These are phyloP conservation scores for Brassica carinata DNA, from an alignment of 345 rosid species.

Conservation along the genomic window DNA sequence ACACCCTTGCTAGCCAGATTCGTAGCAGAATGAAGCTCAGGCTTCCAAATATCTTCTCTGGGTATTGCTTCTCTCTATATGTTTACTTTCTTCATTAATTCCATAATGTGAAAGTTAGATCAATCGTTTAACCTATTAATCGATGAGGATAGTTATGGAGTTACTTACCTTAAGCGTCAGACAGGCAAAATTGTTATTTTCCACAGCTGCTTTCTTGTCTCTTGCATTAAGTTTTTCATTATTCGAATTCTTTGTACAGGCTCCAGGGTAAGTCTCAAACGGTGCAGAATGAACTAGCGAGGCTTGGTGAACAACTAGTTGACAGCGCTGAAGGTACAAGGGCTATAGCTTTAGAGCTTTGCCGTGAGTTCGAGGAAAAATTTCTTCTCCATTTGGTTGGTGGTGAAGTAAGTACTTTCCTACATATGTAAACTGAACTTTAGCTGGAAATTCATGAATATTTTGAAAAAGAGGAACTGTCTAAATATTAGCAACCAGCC, in stretches of 20 bases:
- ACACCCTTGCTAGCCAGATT: constrained; percentile 85
- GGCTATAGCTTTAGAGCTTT: constrained; percentile 95
- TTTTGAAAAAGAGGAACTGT: constrained; percentile 1
- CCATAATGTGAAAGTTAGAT: constrained; percentile 1
- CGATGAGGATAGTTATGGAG: constrained; percentile 8
- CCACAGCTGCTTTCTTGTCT: constrained; percentile 1
- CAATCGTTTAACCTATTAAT: background rate
- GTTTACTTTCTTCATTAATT: constrained; percentile 22
- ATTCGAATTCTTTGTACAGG: constrained; percentile 38
- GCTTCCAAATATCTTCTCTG: constrained; percentile 90
- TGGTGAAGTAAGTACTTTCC: constrained; percentile 66
- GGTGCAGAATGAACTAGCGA: constrained; percentile 79
- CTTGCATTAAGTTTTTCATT: background rate
- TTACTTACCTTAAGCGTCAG: constrained; percentile 2
- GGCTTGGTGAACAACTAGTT: constrained; percentile 90
- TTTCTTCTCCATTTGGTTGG: constrained; percentile 87
- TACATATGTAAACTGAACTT: constrained; percentile 30
- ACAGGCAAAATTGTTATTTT: background rate
- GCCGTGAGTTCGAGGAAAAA: constrained; percentile 98
- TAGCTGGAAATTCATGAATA: background rate
- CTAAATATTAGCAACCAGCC: constrained; percentile 16
- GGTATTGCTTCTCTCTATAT: constrained; percentile 53
- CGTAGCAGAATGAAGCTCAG: constrained; percentile 88
- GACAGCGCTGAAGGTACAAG: constrained; percentile 87
- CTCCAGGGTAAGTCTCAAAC: constrained; percentile 90